phyloP scores from a whole-genome alignment of 2,329 filamentous ascomycete species.

The Penicillium sp. region DNA sequence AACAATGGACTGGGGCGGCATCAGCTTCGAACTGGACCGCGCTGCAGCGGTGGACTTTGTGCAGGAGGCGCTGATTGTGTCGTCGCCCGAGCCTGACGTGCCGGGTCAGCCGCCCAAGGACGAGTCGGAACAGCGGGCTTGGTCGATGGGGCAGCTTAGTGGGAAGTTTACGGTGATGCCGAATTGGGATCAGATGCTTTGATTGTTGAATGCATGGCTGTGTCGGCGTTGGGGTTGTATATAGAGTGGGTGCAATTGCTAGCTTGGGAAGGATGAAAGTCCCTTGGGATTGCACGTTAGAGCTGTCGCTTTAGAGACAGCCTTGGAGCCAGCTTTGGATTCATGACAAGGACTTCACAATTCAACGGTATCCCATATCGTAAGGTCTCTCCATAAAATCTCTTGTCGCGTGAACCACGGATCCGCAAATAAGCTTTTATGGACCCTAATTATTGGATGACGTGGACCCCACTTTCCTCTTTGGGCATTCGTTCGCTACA shows the following conservation, averaged over 20 bases:
- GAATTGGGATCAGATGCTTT: conserved; percentile 56
- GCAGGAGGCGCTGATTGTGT: conserved; percentile 56
- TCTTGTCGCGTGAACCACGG: not conserved
- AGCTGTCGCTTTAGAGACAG: not conserved
- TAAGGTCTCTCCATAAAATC: not conserved
- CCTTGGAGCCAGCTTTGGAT: too few species aligned
- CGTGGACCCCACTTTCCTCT: not conserved
- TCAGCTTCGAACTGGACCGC: conserved; percentile 56
- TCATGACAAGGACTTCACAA: not conserved
- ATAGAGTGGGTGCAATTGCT: not conserved
- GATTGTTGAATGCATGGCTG: conserved; percentile 2
- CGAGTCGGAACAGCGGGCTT: conserved; percentile 43
- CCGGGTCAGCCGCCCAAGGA: conserved; percentile 21
- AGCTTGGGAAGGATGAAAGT: not conserved
- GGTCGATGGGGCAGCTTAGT: conserved; percentile 61
- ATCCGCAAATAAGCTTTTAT: not conserved
- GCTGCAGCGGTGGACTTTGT: conserved; percentile 58
- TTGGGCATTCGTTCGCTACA: not conserved
- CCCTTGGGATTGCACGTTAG: not conserved
- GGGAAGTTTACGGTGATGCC: conserved; percentile 64
- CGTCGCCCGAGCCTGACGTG: conserved; percentile 18
- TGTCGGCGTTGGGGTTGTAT: not conserved
- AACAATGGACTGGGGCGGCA: conserved; percentile 62
- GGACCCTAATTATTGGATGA: not conserved
- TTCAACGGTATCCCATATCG: not conserved